Percentiles rank a stretch among this genome's conserved stretches.
phyloP scores from a whole-genome alignment of 805 yeast genomes.

The Hanseniaspora vineae region DNA sequence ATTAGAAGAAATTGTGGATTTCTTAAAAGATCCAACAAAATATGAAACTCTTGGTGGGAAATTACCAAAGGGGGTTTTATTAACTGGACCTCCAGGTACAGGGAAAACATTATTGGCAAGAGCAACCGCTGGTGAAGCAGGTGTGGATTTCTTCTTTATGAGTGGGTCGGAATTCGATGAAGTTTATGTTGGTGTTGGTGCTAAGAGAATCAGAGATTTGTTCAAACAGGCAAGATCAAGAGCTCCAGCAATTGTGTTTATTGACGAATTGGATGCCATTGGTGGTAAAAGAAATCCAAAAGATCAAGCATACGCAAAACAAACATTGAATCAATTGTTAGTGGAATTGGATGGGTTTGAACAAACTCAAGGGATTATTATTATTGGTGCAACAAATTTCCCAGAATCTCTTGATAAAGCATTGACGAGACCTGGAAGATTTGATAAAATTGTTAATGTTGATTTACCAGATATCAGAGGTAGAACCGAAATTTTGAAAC shows the following conservation, averaged over 20 bases:
- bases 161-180: constrained; percentile 98
- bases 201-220: constrained; percentile 90
- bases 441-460: constrained; percentile 89
- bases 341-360: constrained; percentile 95
- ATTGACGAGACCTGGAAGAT: constrained; percentile 94
- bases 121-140: constrained; percentile 99
- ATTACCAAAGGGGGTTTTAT: constrained; percentile 89
- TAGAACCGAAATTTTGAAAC: constrained; percentile 80
- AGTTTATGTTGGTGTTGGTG: constrained; percentile 97
- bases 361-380: constrained; percentile 84
- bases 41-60: constrained; percentile 96
- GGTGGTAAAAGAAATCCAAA: constrained; percentile 96
- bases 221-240: constrained; percentile 87
- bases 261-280: constrained; percentile 96
- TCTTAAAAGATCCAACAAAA: constrained; percentile 88
- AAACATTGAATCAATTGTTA: constrained; percentile 86
- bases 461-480: constrained; percentile 98
- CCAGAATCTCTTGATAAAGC: constrained; percentile 97
- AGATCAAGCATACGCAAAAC: constrained; percentile 97
- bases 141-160: constrained; percentile 97
- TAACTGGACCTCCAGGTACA: constrained; percentile 98
- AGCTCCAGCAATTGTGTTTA: constrained; percentile 93
- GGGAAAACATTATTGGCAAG: constrained; percentile 95
- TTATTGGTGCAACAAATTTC: constrained; percentile 97
- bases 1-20: constrained; percentile 95